Evolutionary conservation across 208 protist genomes (phyloP), one percentile per base, ranked within the genome.

Genomic region (Crithidia expoeki): DNA sequence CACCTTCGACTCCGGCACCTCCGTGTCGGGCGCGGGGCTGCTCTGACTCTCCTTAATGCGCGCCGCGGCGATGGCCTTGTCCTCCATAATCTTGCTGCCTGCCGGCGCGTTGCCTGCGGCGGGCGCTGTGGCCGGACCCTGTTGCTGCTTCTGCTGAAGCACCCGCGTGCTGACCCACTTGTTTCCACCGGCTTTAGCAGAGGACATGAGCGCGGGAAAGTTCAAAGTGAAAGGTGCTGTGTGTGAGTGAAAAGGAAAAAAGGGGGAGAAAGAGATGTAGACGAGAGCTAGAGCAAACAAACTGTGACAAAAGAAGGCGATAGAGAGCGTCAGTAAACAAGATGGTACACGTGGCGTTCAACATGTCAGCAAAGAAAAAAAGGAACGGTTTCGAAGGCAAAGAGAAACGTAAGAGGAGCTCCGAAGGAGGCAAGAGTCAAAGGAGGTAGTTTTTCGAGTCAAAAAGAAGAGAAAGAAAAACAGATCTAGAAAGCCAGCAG

Each of bases 61-160:
- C 1, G 70, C 66, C 11, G 82, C 81, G 21, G 80, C 68, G 33
- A 84, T 82, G n/a, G 74, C 80, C 59, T 72, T 79, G 61, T 90
- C 82, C 44, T 87, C 80, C 58, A 83, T 76, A 47, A 85, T 79
- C 73, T 84, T 84, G 51, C 66, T 74, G 34, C 74, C 73, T 4
- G 68, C 63, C 19, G 51, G 33, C 19, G 40, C 59, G 32, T 68
- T 72, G 25, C 70, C 70, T 2, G 57, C 33, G 19, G 76, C 16
- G 11, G 70, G 69, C 1, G 71, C 58, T 11, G 70, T 60, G 14
- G 58, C 49, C 2, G 68, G 76, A 1, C 57, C 62, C 57, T 83
- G 77, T 56, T 83, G 67, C 57, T 81, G 62, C 72, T 83, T 75
- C 25, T 83, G 52, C 56, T 81, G 62, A 9, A 79, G 61, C 66